A percentile compares a stretch with the other conserved stretches of the same genome.
These are phyloP conservation scores for Elsinoe necatrix DNA, from an alignment of 2,329 filamentous ascomycete genomes.

Conservation along the genomic window DNA sequence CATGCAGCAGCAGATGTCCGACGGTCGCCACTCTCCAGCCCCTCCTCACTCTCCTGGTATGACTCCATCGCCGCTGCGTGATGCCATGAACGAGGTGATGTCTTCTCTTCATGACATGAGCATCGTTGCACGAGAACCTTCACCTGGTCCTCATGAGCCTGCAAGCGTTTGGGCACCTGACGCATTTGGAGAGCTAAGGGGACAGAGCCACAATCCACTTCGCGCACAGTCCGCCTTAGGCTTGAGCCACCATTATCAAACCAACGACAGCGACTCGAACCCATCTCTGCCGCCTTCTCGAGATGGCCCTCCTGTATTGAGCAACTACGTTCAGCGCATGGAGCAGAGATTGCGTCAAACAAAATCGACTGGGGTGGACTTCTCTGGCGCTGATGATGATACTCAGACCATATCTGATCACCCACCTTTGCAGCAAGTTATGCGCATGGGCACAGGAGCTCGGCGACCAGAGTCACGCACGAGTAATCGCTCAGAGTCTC, in stretches of 20 bases:
- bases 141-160: conserved; percentile 43
- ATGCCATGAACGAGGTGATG: conserved; percentile 98
- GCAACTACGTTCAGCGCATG: conserved; percentile 86
- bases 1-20: conserved; percentile 41
- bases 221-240: conserved; percentile 69
- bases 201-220: conserved; percentile 33
- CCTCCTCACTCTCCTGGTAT: conserved; percentile 56
- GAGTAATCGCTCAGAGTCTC: conserved; percentile 24
- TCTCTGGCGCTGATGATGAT: conserved; percentile 24
- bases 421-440: conserved; percentile 21
- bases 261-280: conserved; percentile 45
- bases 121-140: conserved; percentile 43
- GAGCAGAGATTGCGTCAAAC: conserved; percentile 68
- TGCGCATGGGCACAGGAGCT: conserved; percentile 23
- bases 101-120: conserved; percentile 85
- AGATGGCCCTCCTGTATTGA: conserved; percentile 59
- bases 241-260: conserved; percentile 38
- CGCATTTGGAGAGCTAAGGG: conserved; percentile 57
- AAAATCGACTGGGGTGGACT: conserved; percentile 42
- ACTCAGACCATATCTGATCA: conserved; percentile 34
- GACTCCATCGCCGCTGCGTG: conserved; percentile 84
- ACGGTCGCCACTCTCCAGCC: conserved; percentile 51
- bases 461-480: conserved; percentile 55
- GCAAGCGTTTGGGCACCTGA: conserved; percentile 84
- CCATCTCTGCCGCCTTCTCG: conserved; percentile 25